Conservation (phyloP, 306 rosid species). For the Carpinus viminea region DNA sequence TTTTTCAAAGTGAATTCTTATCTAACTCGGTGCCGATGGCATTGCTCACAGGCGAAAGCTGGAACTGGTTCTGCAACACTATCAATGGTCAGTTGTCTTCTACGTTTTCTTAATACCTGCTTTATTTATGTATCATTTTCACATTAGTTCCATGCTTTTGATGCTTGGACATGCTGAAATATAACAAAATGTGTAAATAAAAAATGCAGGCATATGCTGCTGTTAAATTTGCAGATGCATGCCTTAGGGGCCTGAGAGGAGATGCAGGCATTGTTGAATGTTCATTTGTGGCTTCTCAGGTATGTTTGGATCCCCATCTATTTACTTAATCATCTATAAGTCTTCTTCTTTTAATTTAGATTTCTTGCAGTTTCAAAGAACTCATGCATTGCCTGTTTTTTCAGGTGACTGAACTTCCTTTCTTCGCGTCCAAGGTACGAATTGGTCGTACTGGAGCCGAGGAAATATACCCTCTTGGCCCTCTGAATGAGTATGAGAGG, state of each 20-base stretch:
- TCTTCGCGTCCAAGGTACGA: constrained; percentile 82
- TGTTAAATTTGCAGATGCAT: constrained; percentile 77
- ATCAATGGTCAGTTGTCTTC: constrained; percentile 65
- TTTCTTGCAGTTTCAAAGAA: constrained; percentile 11
- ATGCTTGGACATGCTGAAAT: background rate
- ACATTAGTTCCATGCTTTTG: background rate
- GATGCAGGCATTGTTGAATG: constrained; percentile 79
- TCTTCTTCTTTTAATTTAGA: background rate
- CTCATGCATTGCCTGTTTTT: constrained; percentile 3
- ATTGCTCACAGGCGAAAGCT: constrained; percentile 79
- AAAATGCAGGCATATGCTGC: constrained; percentile 87
- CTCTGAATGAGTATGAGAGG: constrained; percentile 89
- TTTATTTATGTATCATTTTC: background rate
- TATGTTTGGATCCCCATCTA: background rate
- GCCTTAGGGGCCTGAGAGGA: constrained; percentile 86
- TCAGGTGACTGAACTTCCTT: constrained; percentile 92
- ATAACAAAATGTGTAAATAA: background rate
- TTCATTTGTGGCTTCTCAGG: constrained; percentile 81
- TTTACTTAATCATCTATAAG: constrained; percentile 7
- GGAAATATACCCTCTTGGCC: constrained; percentile 75
- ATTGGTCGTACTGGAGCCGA: constrained; percentile 83
- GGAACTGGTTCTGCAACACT: constrained; percentile 96
- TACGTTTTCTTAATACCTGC: constrained; percentile 6
- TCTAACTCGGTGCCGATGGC: constrained; percentile 15
- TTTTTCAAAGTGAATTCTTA: background rate